Evolutionary conservation across 2,329 filamentous ascomycete genomes (phyloP), one percentile per base, ranked within the genome.

Genomic region (Fusarium sp.): DNA sequence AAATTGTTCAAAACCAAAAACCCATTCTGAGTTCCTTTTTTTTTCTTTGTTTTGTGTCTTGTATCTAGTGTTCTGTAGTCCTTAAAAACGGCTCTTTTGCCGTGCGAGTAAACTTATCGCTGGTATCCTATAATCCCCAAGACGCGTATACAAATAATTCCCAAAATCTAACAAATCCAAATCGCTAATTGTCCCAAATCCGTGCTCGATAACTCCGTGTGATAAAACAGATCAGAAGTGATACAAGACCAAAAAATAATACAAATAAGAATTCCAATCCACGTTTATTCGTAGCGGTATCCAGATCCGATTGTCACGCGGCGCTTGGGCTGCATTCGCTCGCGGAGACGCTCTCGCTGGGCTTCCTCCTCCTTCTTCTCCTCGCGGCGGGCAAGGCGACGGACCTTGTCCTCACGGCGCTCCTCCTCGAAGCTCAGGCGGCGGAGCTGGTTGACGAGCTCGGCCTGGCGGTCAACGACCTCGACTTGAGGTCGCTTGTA

Each of bases 261-360:
- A 58, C 37, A 48, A 35, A 10, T 47, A 32, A 45, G 43, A 32
- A 45, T n/a, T 44, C 5, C 10, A 20, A 20, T 48, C 33, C 35
- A 30, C 17, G 44, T 60, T 79, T 75, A 82, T 70, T 82, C 81
- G 73, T 75, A 79, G 45, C 79, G 76, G 74, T 81, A 82, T 50
- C 76, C 76, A 26, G 79, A 72, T 19, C 77, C 78, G 13, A 81
- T 75, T 3, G 78, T 78, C 4, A 79, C 75, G 2, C 78, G 75
- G 19, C 79, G 78, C 40, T 71, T 73, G 5, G 79, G 80, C 65
- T 77, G 75, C 75, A 82, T 79, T 20, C 81, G 77, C 71, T 83
- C 79, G 57, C 67, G 76, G 3, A 83, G 75, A 35, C 81, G 78
- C 47, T 76, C 75, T 14, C 71, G 75, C 74, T 80, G 78, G 3